A percentile compares a stretch with the other conserved stretches of the same genome.
phyloP scores from a whole-genome alignment of 352 stramenopile species.

The Pythium apleroticum region DNA sequence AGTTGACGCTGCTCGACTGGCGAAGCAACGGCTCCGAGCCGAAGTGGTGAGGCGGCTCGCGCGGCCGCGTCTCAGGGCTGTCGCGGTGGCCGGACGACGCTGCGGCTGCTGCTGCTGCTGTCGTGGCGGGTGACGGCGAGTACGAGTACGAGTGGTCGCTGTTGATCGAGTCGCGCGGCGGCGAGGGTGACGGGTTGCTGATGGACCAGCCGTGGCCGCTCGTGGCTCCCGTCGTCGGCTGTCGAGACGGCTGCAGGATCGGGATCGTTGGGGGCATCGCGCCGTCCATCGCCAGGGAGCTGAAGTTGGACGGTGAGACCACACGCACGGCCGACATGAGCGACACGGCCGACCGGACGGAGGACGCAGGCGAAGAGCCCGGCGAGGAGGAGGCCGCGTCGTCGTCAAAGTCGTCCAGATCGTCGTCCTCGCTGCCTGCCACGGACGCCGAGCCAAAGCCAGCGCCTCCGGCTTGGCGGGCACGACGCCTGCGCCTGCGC shows the following conservation, averaged over 20 bases:
- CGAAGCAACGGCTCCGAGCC: constrained; percentile 23
- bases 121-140: background rate
- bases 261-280: constrained; percentile 25
- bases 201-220: constrained; percentile 32
- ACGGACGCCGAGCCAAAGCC: background rate
- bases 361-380: constrained; percentile 26
- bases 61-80: background rate
- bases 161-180: constrained; percentile 1
- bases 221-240: constrained; percentile 18
- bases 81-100: background rate
- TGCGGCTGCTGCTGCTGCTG: background rate
- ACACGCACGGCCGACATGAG: constrained; percentile 6
- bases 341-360: constrained; percentile 20
- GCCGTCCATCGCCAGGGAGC: constrained; percentile 1
- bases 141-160: background rate
- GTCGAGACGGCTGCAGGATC: constrained; percentile 25
- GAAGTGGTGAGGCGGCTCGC: constrained; percentile 23
- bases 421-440: constrained; percentile 11
- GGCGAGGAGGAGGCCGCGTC: constrained; percentile 13
- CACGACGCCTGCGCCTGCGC: constrained; percentile 10
- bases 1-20: constrained; percentile 17
- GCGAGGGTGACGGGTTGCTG: constrained; percentile 14
- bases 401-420: constrained; percentile 18
- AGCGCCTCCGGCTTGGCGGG: constrained; percentile 1
- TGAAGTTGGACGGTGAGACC: constrained; percentile 15